Evolutionary conservation across 2,329 filamentous ascomycete genomes (phyloP), one percentile per base, ranked within the genome.

Genomic region (Beauveria pseudobassiana): DNA sequence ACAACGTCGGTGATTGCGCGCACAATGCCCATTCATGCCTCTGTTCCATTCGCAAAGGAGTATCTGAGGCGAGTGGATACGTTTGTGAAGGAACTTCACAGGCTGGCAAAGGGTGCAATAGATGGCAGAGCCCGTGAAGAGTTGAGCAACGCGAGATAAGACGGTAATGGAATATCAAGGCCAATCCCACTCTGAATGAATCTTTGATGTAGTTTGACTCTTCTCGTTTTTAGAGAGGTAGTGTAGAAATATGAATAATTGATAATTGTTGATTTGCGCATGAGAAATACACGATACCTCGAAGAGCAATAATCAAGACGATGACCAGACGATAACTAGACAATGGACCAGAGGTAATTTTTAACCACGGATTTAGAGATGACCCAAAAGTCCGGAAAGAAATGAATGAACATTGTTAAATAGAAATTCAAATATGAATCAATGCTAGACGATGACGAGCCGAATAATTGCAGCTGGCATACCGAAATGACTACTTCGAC

Each of bases 11-110:
- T 74, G 0, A 73, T 84, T 40, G 75, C 84, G 46, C 73, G 74
- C 30, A 73, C 72, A 5, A 74, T 79, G 64, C 72, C 72, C 0
- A 69, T 68, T 0, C 62, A 64, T 0, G 63, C 62, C 0, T 28
- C 71, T 2, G 71, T 73, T 0, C 63, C 70, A 0, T 68, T 72
- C 16, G 77, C 80, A 60, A 67, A 74, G 7, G 70, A 73, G 0
- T 74, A 79, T 24, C 67, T 80, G 38, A 72, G 73, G 30, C 65
- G 75, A 14, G 69, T 81, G 16, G 73, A 77, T 1, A 72, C 74
- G 2, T 80, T 81, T 45, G 73, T 79, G 1, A 68, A 67, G 0
- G 79, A 82, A 64, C 64, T 82, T 8, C 72, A 73, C n/a, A 67
- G 75, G 12, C 69, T 82, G 3, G 76, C 74, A 0, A 72, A 72